Percentiles rank a stretch among this genome's conserved stretches.
Evolutionary conservation across 192 early-diverging fungal species (phyloP).

Genomic region (Linderina pennispora): DNA sequence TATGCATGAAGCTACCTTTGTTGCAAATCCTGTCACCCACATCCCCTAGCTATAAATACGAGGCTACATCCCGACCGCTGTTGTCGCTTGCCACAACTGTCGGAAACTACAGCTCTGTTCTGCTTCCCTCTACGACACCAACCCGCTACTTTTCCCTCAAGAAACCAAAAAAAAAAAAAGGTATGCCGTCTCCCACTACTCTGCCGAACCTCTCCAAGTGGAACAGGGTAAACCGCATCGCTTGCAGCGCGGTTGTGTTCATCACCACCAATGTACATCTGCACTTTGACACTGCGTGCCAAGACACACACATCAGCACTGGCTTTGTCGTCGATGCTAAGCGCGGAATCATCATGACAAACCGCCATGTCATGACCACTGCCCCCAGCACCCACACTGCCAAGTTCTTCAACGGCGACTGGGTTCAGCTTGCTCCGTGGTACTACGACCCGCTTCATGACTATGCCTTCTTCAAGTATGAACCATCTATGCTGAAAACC

Average conservation of each 20-base stretch:
- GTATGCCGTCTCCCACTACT: not conserved
- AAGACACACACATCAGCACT: constrained; percentile 31
- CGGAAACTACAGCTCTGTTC: too few relatives aligned
- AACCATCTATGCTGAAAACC: constrained; percentile 48
- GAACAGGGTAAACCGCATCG: not conserved
- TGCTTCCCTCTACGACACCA: too few relatives aligned
- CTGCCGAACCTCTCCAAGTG: not conserved
- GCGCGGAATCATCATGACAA: constrained; percentile 58
- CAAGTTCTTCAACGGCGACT: constrained; percentile 58
- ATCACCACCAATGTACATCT: constrained; percentile 2
- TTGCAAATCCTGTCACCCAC: too few relatives aligned
- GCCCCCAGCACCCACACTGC: constrained; percentile 58
- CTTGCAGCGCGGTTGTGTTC: not conserved
- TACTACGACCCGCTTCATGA: constrained; percentile 70
- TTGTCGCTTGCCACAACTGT: too few relatives aligned
- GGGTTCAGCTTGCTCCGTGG: constrained; percentile 54
- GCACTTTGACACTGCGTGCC: constrained; percentile 2
- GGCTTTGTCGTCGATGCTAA: constrained; percentile 65
- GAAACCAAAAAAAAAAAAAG: too few relatives aligned
- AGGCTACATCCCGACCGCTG: too few relatives aligned
- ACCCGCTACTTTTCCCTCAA: too few relatives aligned
- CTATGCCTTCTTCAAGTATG: constrained; percentile 67
- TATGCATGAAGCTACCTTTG: too few relatives aligned
- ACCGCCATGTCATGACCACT: constrained; percentile 62
- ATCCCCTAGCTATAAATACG: too few relatives aligned